A percentile compares a stretch with the other conserved stretches of the same genome.
Evolutionary conservation across 1,139 yeast genomes (phyloP).

Genomic region (Meyerozyma guilliermondii): DNA sequence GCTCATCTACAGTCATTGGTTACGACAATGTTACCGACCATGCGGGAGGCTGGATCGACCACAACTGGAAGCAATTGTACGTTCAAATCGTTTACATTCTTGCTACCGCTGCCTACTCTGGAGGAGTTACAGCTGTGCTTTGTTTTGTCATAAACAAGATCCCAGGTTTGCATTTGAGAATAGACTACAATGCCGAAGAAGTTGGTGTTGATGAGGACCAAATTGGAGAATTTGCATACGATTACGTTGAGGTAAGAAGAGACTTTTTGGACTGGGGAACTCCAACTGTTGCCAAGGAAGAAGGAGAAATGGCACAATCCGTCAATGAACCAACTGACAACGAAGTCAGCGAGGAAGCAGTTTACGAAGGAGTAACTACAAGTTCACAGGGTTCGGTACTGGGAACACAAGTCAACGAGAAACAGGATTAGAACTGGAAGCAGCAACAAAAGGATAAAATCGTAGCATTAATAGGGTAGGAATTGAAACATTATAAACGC

Average conservation of each 20-base stretch:
- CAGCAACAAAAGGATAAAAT: too few species aligned
- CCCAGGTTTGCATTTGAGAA: slow-evolving; percentile 80
- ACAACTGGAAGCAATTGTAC: slow-evolving; percentile 87
- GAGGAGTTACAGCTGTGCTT: slow-evolving; percentile 70
- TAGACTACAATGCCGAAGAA: slow-evolving; percentile 80
- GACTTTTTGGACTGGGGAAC: slow-evolving; percentile 70
- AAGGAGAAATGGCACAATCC: background rate
- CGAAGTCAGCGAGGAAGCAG: background rate
- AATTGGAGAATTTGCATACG: slow-evolving; percentile 97
- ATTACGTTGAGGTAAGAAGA: slow-evolving; percentile 93
- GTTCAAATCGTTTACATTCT: slow-evolving; percentile 79
- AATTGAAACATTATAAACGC: background rate
- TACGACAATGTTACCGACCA: slow-evolving; percentile 81
- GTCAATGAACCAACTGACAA: background rate
- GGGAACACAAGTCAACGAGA: background rate
- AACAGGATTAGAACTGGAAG: background rate
- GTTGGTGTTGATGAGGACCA: slow-evolving; percentile 94
- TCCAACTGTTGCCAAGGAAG: background rate
- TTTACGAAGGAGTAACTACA: background rate
- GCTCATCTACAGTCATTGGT: slow-evolving; percentile 82
- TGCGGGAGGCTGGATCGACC: slow-evolving; percentile 88
- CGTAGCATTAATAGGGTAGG: background rate
- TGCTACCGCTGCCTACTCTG: slow-evolving; percentile 74
- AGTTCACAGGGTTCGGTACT: background rate
- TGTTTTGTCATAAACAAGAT: slow-evolving; percentile 71